These are phyloP conservation scores for Suillus alpinus DNA, from an alignment of 768 basidiomycete species.

Conservation along the genomic window DNA sequence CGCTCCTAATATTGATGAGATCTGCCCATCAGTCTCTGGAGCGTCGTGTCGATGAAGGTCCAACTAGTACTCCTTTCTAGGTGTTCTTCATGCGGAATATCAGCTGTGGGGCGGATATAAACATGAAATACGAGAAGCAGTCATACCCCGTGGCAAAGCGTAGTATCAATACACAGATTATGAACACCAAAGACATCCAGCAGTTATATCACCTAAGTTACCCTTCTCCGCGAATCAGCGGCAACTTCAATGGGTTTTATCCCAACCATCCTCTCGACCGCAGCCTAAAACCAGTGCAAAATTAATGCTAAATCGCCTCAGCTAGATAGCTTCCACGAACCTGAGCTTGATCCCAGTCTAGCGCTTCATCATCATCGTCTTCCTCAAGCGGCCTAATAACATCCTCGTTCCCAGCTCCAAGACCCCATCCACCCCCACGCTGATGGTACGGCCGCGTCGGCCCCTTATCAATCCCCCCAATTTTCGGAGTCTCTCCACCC, in stretches of 20 bases:
- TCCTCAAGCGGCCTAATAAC: conserved; percentile 44
- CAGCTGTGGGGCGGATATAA: background rate
- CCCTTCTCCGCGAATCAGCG: conserved; percentile 26
- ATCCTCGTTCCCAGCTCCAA: conserved; percentile 60
- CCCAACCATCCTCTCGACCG: conserved; percentile 58
- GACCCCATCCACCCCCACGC: conserved; percentile 71
- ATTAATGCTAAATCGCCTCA: background rate
- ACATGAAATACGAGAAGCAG: background rate
- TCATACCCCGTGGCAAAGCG: background rate
- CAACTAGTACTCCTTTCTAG: background rate
- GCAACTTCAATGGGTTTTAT: conserved; percentile 35
- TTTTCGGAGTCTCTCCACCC: conserved; percentile 56
- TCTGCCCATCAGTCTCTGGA: too few relatives aligned
- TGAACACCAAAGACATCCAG: background rate
- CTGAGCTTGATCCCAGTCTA: conserved; percentile 74
- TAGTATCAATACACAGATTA: background rate
- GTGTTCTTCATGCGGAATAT: background rate
- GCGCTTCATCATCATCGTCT: conserved; percentile 61
- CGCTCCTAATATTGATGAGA: background rate
- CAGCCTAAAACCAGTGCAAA: conserved; percentile 34
- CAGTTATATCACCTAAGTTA: conserved; percentile 11
- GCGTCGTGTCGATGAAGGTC: background rate
- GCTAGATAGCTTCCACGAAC: conserved; percentile 26
- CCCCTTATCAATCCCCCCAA: conserved; percentile 41
- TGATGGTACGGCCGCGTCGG: conserved; percentile 15